These are phyloP conservation scores for Glonium stellatum DNA, from an alignment of 495 filamentous ascomycete species.

Conservation along the genomic window DNA sequence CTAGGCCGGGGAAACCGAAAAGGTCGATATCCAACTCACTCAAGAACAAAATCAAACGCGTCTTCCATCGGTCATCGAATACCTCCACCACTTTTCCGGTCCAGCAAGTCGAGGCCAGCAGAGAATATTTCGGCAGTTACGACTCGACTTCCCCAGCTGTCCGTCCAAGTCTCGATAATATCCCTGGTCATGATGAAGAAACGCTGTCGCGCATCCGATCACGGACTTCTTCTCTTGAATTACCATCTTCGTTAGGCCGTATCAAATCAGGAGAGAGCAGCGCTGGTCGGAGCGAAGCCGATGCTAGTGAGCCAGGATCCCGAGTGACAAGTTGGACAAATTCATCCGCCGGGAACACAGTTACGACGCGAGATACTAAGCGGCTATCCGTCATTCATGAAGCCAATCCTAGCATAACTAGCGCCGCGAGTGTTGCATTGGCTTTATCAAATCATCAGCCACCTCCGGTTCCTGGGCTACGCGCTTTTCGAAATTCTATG, in stretches of 20 bases:
- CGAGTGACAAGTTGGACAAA: conserved; percentile 24
- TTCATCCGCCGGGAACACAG: conserved; percentile 17
- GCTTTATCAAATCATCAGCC: conserved; percentile 43
- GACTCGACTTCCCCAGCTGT: neutral
- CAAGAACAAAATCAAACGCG: conserved; percentile 22
- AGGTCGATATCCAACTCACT: conserved; percentile 24
- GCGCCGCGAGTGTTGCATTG: conserved; percentile 1
- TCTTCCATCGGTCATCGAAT: conserved; percentile 17
- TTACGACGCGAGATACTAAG: conserved; percentile 18
- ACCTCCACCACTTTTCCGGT: conserved; percentile 16
- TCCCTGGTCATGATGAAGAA: conserved; percentile 12
- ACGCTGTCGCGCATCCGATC: conserved; percentile 9
- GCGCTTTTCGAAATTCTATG: conserved; percentile 30
- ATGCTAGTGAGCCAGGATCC: conserved; percentile 7
- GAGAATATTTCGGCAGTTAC: conserved; percentile 22
- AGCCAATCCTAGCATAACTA: conserved; percentile 25
- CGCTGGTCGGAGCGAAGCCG: conserved; percentile 16
- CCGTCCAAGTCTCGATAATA: conserved; percentile 7
- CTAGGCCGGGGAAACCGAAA: conserved; percentile 17
- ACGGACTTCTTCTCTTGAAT: neutral
- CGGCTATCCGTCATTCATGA: conserved; percentile 28
- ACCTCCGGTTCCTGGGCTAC: conserved; percentile 40
- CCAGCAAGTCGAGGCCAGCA: conserved; percentile 24
- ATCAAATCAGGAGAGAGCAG: conserved; percentile 7
- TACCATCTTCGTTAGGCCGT: neutral